Base-by-base conservation (phyloP, 148 eudicot genomes). In the Chenopodium formosanum region DNA sequence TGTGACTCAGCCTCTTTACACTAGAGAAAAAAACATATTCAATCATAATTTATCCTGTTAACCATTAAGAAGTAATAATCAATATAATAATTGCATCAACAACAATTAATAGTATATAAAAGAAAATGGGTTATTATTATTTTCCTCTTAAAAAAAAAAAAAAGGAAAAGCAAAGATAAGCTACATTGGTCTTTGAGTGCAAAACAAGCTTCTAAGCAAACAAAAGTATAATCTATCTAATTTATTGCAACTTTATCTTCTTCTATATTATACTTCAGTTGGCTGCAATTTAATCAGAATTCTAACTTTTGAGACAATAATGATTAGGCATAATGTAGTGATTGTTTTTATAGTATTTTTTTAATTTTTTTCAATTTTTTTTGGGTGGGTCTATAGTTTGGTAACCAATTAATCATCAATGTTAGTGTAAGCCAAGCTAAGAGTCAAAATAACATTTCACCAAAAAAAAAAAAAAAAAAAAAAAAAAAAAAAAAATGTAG, bases 191-290 rank as follows among this genome's bases (percentile, higher is more conserved):
- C 73, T 75, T 79, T 79, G 83, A 84, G 86, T 84, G 83, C 40
- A 72, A 84, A 64, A 1, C 31, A 84, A 84, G 83, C 60, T 76
- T 80, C 81, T 53, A 84, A 68, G 68, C 9, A 48, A 60, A 58
- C 27, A 64, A 78, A 29, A 25, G 20, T 40, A 3, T 31, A 44
- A 46, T 37, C 44, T 56, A 50, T 50, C 53, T 50, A 13, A 56
- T 56, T 19, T 56, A 14, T 53, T 70, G 82, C 13, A 31, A 40
- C 48, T 62, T 74, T 69, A 56, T 56, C 62, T 44, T 71, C 70
- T 50, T 62, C 47, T 47, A 4, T 56, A 9, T 17, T 50, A 12
- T 50, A 50, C 73, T 48, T 29, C 25, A 17, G 29, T 46, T 62
- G 37, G 81, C 3, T 66, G 44, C 16, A 64, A 27, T 63, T 74